Evolutionary conservation across 2,329 filamentous ascomycete genomes (phyloP).

Genomic region (Nigrograna mackinnonii): DNA sequence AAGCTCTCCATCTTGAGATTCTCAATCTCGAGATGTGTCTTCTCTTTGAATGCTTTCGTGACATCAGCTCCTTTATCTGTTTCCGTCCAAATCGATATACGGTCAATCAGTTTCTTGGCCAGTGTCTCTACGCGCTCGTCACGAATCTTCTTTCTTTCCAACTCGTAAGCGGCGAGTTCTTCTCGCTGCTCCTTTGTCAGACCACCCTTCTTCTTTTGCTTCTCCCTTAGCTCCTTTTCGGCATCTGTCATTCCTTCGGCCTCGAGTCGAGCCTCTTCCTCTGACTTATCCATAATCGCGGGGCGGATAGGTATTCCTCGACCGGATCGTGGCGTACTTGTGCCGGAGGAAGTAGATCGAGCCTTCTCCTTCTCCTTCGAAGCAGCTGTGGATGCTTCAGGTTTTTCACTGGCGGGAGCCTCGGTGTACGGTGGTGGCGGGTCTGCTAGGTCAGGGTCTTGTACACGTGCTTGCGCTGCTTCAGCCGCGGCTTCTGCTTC

Average conservation of each 20-base stretch:
- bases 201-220: conserved; percentile 87
- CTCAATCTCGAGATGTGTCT: conserved; percentile 92
- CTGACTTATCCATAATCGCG: conserved; percentile 85
- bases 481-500: conserved; percentile 45
- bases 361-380: conserved; percentile 8
- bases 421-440: conserved; percentile 47
- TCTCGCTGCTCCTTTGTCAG: conserved; percentile 92
- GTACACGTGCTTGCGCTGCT: conserved; percentile 34
- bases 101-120: conserved; percentile 81
- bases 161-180: conserved; percentile 84
- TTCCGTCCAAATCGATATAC: conserved; percentile 94
- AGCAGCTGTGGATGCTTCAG: conserved; percentile 7
- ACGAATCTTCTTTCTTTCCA: conserved; percentile 79
- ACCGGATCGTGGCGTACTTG: conserved; percentile 55
- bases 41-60: conserved; percentile 87
- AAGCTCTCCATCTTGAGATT: conserved; percentile 99
- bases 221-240: conserved; percentile 75
- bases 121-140: conserved; percentile 89
- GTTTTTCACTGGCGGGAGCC: conserved; percentile 1
- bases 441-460: conserved; percentile 21
- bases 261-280: conserved; percentile 71
- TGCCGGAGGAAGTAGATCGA: conserved; percentile 39
- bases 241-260: conserved; percentile 70
- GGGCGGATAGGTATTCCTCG: conserved; percentile 73
- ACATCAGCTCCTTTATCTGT: conserved; percentile 88